Evolutionary conservation across 805 yeast species (phyloP).

Genomic region (Ascoidea rubescens): DNA sequence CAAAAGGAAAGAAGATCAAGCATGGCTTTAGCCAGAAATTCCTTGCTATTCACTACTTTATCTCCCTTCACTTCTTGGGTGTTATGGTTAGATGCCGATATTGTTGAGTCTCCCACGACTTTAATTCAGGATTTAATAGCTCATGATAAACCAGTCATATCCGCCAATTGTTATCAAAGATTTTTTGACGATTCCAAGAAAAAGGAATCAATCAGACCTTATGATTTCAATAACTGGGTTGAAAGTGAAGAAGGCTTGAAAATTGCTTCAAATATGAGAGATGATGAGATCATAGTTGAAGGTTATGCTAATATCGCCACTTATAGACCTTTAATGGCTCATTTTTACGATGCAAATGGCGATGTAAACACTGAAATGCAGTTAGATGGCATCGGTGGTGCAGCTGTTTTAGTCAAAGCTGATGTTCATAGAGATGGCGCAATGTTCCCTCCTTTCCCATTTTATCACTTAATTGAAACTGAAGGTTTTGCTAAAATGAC

Average conservation of each 20-base stretch:
- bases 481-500: constrained; percentile 99
- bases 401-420: constrained; percentile 89
- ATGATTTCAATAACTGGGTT: constrained; percentile 94
- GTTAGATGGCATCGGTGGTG: constrained; percentile 97
- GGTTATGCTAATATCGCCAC: constrained; percentile 92
- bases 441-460: constrained; percentile 98
- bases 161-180: constrained; percentile 90
- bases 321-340: constrained; percentile 89
- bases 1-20: constrained; percentile 82
- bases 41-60: constrained; percentile 74
- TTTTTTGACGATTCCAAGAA: constrained; percentile 43
- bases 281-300: constrained; percentile 89
- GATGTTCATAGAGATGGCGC: constrained; percentile 99
- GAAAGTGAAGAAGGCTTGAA: constrained; percentile 70
- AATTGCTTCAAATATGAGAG: constrained; percentile 57
- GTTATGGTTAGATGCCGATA: constrained; percentile 92
- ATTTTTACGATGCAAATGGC: constrained; percentile 56
- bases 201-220: constrained; percentile 57
- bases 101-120: constrained; percentile 74
- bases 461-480: constrained; percentile 91
- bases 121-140: constrained; percentile 76
- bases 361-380: constrained; percentile 56
- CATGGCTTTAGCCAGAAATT: constrained; percentile 93
- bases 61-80: constrained; percentile 92
- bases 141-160: constrained; percentile 76